phyloP scores from a whole-genome alignment of 2,329 filamentous ascomycete species.

The Penicillium brasilianum region DNA sequence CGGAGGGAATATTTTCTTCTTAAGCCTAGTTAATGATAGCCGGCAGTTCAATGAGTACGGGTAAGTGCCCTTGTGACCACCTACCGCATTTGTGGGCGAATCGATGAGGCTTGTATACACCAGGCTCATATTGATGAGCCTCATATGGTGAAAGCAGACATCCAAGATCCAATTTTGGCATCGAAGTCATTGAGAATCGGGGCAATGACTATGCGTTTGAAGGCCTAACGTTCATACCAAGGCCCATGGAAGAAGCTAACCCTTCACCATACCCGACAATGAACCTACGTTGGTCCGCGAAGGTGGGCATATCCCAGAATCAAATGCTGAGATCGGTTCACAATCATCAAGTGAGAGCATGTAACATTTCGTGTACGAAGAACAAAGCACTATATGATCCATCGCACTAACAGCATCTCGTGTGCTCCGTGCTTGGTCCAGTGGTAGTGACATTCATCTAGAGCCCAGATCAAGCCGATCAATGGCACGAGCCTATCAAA shows the following conservation, averaged over 20 bases:
- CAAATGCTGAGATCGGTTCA: not conserved
- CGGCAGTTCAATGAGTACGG: not conserved
- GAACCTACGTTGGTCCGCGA: not conserved
- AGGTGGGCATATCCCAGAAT: not conserved
- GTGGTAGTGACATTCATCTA: not conserved
- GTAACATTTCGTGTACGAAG: too few species aligned
- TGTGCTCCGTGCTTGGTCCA: not conserved
- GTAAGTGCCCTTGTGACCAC: not conserved
- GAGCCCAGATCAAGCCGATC: not conserved
- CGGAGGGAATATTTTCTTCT: not conserved
- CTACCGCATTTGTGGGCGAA: not conserved
- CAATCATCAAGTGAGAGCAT: not conserved
- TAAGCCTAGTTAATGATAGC: not conserved
- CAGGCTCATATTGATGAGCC: too few species aligned
- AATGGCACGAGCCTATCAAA: not conserved
- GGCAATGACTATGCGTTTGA: not conserved
- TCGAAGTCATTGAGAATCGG: not conserved
- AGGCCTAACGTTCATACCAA: too few species aligned
- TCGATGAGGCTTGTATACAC: conserved; percentile 2
- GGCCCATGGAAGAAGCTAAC: too few species aligned
- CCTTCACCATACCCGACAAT: not conserved
- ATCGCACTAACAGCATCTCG: too few species aligned
- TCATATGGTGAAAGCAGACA: not conserved
- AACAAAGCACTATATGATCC: too few species aligned
- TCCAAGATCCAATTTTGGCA: not conserved